Evolutionary conservation across 805 yeast genomes (phyloP).

Genomic region (Jamesozyma jinghongensis): DNA sequence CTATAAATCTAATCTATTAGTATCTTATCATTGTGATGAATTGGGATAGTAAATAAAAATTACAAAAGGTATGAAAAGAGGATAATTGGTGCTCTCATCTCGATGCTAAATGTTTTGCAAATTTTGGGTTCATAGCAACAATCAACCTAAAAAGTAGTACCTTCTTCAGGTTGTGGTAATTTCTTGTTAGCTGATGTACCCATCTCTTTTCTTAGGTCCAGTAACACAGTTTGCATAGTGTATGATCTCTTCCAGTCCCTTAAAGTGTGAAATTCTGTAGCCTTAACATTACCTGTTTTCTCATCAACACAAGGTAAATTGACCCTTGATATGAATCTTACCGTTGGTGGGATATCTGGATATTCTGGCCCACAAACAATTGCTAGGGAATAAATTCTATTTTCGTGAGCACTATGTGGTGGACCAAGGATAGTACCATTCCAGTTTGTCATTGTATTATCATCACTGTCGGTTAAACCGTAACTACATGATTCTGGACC

Average conservation of each 20-base stretch:
- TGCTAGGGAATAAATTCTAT: constrained; percentile 78
- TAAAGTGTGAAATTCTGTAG: constrained; percentile 53
- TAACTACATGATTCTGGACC: constrained; percentile 97
- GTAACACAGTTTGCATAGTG: constrained; percentile 85
- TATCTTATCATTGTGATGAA: too few relatives aligned
- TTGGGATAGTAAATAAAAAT: background rate
- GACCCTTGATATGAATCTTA: constrained; percentile 71
- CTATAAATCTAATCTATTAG: too few relatives aligned
- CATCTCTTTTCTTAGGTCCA: constrained; percentile 88
- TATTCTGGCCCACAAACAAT: constrained; percentile 76
- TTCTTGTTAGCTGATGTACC: constrained; percentile 74
- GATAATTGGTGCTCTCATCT: too few relatives aligned
- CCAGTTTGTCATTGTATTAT: constrained; percentile 91
- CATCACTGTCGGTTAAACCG: constrained; percentile 84
- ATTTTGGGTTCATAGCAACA: too few relatives aligned
- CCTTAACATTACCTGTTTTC: constrained; percentile 46
- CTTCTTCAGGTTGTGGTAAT: constrained; percentile 87
- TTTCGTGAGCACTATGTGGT: constrained; percentile 84
- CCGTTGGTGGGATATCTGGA: constrained; percentile 84
- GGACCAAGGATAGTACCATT: constrained; percentile 98
- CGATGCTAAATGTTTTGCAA: background rate
- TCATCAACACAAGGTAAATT: constrained; percentile 87
- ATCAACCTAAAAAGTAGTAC: constrained; percentile 44
- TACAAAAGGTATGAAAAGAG: too few relatives aligned
- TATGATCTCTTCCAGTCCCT: constrained; percentile 81